These are phyloP conservation scores for Novymonas esmeraldas DNA, from an alignment of 208 protist species.

Conservation along the genomic window DNA sequence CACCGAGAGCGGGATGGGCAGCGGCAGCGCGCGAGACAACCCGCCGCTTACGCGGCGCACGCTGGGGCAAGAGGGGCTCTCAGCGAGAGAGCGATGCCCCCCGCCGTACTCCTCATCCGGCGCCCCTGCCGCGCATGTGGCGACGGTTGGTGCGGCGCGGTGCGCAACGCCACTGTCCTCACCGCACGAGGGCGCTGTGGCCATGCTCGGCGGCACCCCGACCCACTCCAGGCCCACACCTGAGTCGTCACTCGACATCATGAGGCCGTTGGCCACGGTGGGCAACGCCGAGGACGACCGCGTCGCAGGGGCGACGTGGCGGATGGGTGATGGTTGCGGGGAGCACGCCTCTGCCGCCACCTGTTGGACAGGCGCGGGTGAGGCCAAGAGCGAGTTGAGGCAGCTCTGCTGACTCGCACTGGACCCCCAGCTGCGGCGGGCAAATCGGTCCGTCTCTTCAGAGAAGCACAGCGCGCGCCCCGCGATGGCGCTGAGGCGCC, in stretches of 20 bases:
- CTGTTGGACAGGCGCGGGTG: conserved; percentile 13
- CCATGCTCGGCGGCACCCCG: background rate
- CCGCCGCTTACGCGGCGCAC: background rate
- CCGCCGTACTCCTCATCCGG: too few species aligned
- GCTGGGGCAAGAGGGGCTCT: too few species aligned
- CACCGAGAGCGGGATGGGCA: conserved; percentile 39
- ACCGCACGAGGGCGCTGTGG: background rate
- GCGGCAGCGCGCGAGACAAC: conserved; percentile 19
- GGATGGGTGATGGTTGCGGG: conserved; percentile 31
- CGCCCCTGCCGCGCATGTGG: too few species aligned
- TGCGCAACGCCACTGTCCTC: too few species aligned
- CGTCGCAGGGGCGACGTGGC: background rate
- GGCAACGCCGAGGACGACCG: conserved; percentile 27
- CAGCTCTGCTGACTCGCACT: conserved; percentile 25
- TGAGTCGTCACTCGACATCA: conserved; percentile 22
- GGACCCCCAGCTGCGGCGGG: conserved; percentile 27
- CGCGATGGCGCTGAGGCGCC: conserved; percentile 14
- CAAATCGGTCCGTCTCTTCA: conserved; percentile 24
- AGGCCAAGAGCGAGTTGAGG: conserved; percentile 28
- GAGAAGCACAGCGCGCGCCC: conserved; percentile 30
- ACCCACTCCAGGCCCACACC: conserved; percentile 19
- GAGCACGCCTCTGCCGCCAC: conserved; percentile 20
- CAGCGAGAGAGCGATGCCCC: too few species aligned
- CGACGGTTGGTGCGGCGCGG: too few species aligned
- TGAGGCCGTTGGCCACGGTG: conserved; percentile 14